Base-by-base conservation (phyloP, 2,329 filamentous ascomycete genomes). In the Pseudopithomyces maydicus region DNA sequence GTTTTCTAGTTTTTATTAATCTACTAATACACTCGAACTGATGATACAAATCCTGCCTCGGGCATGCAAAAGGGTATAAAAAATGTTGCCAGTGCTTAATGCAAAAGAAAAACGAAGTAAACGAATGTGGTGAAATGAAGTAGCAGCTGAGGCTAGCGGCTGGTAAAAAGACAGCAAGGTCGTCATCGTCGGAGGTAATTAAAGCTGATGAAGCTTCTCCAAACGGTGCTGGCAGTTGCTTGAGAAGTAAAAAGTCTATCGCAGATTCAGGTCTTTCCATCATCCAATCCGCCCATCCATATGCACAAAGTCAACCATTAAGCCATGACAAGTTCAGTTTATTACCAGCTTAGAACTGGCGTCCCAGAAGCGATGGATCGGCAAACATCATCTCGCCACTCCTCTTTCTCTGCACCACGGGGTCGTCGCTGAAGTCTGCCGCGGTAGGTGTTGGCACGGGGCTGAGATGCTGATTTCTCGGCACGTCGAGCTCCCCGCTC, bases 361-460 rank as follows among this genome's bases (percentile, higher is more conserved):
- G 58, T 3, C 63, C 63, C 33, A 66, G 54, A 20, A 65, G 53
- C 29, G 58, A 26, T 6, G 66, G 66, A 33, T 67, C 58, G 6
- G 66, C 66, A 39, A 68, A 69, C 45, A 57, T 35, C 50, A 67
- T 38, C 51, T 69, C 66, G 7, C 53, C 59, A 36, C 62, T 66
- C 51, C 66, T 56, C 58, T 66, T 64, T 43, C 58, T 51, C 43
- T 60, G 52, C 20, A 63, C 59, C 2, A 42, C 44, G 1, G 56
- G 57, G 32, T 68, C 67, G 6, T 58, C 43, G 43, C 48, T 59
- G 19, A 51, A 49, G 2, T 67, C 58, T 2, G 50, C 47, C 8
- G 56, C 43, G 17, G 48, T 42, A 12, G 48, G 48, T 5, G 48
- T 42, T 20, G 38, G 38, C 3, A 54, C 61, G 1, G 63, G 47